Base-by-base conservation (phyloP, 371 early-diverging fungal genomes). In the Capillidium rhysosporum region DNA sequence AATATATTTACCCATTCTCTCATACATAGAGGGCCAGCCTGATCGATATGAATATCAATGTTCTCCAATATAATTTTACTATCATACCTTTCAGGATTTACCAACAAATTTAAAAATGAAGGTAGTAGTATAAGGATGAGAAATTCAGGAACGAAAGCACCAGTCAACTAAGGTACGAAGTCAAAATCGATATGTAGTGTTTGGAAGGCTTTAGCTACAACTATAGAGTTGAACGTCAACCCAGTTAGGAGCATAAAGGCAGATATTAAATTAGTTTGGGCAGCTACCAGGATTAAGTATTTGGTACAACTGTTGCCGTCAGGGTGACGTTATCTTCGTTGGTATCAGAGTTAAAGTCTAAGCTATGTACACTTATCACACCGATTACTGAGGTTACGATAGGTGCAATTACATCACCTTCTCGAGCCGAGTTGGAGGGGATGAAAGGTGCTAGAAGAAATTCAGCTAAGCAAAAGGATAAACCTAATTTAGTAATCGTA, bases 351-450 rank as follows among this genome's bases (percentile, higher is more conserved):
- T n/a, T n/a, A n/a, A n/a, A n/a, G n/a, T n/a, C n/a, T 63, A 63
- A 1, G 71, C 68, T 2, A 66, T 71, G 2, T 80, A 59, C 16
- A 74, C 66, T 0, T 61, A 57, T n/a, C n/a, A n/a, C n/a, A n/a
- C n/a, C n/a, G 21, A 74, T 73, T 40, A 82, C 70, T 0, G 82
- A 77, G 21, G 69, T 65, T 10, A 80, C 79, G 0, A 82, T 71
- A 7, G 82, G 82, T 31, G 70, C 68, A 0, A 82, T 63, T 31
- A 82, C 78, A 20, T 82, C 79, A 14, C 82, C 82, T 21, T 80
- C 81, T 40, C 82, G 71, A 16, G 82, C 82, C 0, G 77, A 75
- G 56, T 82, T 82, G 28, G 76, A 75, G 1, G 82, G 82, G 21
- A 82, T 76, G 59, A 82, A 77, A 0, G 82, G 78, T 2, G 76